A percentile compares a stretch with the other conserved stretches of the same genome.
Evolutionary conservation across 2,329 filamentous ascomycete species (phyloP).

Genomic region (Xylaria sp.): DNA sequence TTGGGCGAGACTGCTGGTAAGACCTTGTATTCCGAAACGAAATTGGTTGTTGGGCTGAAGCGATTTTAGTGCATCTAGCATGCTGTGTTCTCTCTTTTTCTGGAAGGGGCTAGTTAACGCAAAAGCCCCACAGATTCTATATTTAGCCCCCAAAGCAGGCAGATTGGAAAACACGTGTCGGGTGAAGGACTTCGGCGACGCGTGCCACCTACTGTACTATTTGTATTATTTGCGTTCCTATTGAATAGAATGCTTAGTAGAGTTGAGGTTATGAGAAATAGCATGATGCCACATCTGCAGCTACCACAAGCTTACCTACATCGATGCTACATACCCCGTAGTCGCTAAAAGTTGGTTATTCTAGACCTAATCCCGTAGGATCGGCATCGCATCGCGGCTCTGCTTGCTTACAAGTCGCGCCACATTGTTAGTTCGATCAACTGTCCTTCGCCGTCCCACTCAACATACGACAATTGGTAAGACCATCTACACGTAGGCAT

Average conservation of each 20-base stretch:
- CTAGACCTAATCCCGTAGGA: conserved; percentile 1
- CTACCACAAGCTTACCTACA: conserved; percentile 18
- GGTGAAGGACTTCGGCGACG: background rate
- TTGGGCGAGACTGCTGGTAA: background rate
- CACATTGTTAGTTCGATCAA: background rate
- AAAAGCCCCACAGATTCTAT: conserved; percentile 10
- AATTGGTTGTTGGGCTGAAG: background rate
- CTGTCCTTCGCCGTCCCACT: background rate
- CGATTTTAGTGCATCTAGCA: background rate
- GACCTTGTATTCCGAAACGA: background rate
- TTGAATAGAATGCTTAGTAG: background rate
- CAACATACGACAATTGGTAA: background rate
- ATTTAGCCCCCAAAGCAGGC: conserved; percentile 7
- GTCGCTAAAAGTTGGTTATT: background rate
- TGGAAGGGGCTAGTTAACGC: background rate
- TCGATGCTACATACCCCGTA: conserved; percentile 24
- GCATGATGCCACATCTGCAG: background rate
- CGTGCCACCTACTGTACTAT: background rate
- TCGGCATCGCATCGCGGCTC: background rate
- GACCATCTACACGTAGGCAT: background rate
- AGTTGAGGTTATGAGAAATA: background rate
- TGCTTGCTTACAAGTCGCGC: background rate
- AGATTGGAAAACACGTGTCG: background rate
- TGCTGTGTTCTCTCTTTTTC: background rate
- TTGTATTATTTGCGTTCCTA: background rate